Base-by-base conservation (phyloP, 805 yeast genomes). In the Candida khao-thaluensis region DNA sequence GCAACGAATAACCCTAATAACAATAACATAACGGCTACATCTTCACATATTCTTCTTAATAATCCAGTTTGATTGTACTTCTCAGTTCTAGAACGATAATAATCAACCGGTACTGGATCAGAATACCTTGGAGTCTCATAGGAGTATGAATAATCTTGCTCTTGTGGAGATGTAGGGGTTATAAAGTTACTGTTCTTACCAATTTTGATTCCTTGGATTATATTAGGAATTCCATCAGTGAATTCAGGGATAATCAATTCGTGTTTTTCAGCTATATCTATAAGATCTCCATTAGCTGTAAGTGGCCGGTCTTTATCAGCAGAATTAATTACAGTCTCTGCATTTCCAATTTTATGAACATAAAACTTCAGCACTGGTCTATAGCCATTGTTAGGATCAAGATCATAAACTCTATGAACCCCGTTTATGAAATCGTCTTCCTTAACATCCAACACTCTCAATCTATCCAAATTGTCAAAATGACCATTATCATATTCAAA, bases 21-120 rank as follows among this genome's bases (percentile, higher is more conserved):
- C 1, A 67, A 47, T 4, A 63, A 35, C 7, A 79, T 65, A 12
- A 75, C 74, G 4, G 71, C 47, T n/a, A 75, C 60, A 48, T 77
- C 80, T 48, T 78, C 83, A 38, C 71, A 52, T 4, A 71, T 53
- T 42, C 76, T 54, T 38, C 50, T 45, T 6, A 57, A 23, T 5
- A 67, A 29, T 7, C 49, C 45, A n/a, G 37, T 31, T 29, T 33
- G 26, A n/a, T 27, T 17, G 12, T 4, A 27, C 4, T 4, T 10
- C 4, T 30, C 21, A n/a, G 11, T 6, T 17, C 11, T 29, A 4
- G 23, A 3, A 2, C 12, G 3, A 30, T 37, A 31, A 23, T 41
- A 37, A 7, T 33, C 32, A 5, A 21, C 18, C 7, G 47, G 44
- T 23, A 41, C 26, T 5, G 28, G 12, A 17, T 29, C 30, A 10